Conservation (phyloP, 2,329 filamentous ascomycete species). For the Exutisphaerella laricina region DNA sequence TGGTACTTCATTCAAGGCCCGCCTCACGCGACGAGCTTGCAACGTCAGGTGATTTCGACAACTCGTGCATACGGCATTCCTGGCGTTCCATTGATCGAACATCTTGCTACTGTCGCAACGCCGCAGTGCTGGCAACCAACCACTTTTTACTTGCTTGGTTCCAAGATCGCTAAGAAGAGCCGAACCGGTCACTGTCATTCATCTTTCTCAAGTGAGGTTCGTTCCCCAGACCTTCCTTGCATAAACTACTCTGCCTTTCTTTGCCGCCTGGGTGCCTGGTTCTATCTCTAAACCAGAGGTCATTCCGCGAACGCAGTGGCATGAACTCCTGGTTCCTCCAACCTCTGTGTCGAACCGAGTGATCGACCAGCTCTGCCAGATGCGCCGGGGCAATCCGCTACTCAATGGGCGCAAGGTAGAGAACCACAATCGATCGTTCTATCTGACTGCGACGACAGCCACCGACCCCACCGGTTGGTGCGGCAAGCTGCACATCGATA, state of each 20-base stretch:
- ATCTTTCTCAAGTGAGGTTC: conserved; percentile 23
- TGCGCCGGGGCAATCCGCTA: conserved; percentile 13
- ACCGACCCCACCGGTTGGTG: conserved; percentile 17
- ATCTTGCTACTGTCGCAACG: conserved; percentile 18
- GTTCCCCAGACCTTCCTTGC: conserved; percentile 23
- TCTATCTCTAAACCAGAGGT: conserved; percentile 18
- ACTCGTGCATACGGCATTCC: conserved; percentile 8
- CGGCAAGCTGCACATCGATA: conserved; percentile 18
- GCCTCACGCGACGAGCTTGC: conserved; percentile 19
- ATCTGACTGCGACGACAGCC: conserved; percentile 21
- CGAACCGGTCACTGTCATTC: conserved; percentile 16
- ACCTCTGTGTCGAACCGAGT: conserved; percentile 15
- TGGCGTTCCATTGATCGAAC: conserved; percentile 17
- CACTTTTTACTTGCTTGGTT: conserved; percentile 14
- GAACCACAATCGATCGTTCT: conserved; percentile 15
- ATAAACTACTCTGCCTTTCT: conserved; percentile 18
- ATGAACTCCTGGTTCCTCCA: conserved; percentile 17
- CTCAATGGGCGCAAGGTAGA: conserved; percentile 15
- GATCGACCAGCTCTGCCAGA: conserved; percentile 15
- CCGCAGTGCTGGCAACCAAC: conserved; percentile 22
- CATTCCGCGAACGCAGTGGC: conserved; percentile 21
- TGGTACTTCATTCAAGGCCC: conserved; percentile 20
- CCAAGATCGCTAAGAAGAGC: conserved; percentile 19
- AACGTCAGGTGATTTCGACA: conserved; percentile 16
- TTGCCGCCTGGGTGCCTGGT: conserved; percentile 16